Percentiles rank a stretch among this genome's conserved stretches.
phyloP scores from a whole-genome alignment of 2,329 filamentous ascomycete species.

The Coniochaeta sp. region DNA sequence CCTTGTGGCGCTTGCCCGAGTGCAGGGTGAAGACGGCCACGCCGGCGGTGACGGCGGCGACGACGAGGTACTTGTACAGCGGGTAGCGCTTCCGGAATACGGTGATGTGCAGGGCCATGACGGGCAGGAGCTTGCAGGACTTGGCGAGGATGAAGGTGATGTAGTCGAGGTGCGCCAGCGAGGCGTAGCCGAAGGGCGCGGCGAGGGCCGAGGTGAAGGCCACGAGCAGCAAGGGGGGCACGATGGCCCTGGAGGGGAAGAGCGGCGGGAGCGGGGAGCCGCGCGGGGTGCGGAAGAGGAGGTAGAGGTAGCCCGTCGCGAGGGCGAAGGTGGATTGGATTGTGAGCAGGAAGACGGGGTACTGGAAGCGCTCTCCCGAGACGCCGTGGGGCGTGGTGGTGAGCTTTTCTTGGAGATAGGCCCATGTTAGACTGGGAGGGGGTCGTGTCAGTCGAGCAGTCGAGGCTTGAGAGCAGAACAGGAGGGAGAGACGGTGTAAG shows the following conservation, averaged over 20 bases:
- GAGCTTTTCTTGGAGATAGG: constrained; percentile 91
- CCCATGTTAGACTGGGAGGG: constrained; percentile 73
- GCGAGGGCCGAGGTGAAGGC: constrained; percentile 83
- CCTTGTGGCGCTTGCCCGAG: constrained; percentile 45
- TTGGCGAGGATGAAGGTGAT: constrained; percentile 97
- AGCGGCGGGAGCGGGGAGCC: constrained; percentile 50
- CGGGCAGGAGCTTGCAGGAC: constrained; percentile 96
- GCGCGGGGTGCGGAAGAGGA: constrained; percentile 54
- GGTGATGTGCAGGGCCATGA: constrained; percentile 94
- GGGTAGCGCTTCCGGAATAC: constrained; percentile 86
- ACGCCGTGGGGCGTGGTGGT: constrained; percentile 84
- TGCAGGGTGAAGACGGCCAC: constrained; percentile 95
- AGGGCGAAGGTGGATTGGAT: constrained; percentile 89
- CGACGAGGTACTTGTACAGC: constrained; percentile 92
- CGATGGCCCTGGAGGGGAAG: constrained; percentile 69
- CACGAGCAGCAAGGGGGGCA: constrained; percentile 74
- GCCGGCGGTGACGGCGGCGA: constrained; percentile 81
- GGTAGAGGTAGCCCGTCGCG: constrained; percentile 73
- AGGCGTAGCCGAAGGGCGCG: constrained; percentile 92
- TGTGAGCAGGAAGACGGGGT: constrained; percentile 92
- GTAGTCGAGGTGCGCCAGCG: constrained; percentile 90
- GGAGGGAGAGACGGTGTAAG: background rate
- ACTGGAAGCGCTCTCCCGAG: constrained; percentile 66
- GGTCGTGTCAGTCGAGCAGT: background rate
- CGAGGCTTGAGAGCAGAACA: background rate